Conservation (phyloP, 768 basidiomycete genomes). For the Lentinula raphanica region DNA sequence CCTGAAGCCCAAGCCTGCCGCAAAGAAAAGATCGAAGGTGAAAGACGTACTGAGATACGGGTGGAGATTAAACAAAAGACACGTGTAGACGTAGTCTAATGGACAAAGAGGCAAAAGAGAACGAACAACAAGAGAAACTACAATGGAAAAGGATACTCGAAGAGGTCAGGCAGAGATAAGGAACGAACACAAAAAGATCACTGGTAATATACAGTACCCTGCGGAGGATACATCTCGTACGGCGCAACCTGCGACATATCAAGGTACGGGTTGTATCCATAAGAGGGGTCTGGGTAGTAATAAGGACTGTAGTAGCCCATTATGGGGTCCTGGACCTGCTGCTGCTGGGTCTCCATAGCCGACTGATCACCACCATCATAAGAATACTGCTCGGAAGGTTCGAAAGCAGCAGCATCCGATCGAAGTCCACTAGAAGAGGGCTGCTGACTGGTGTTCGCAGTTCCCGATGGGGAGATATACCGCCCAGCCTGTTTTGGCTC, state of each 20-base stretch:
- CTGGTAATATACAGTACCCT: constrained; percentile 62
- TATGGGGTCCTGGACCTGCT: constrained; percentile 31
- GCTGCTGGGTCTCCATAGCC: constrained; percentile 14
- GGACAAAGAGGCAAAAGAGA: neutral
- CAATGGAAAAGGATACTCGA: neutral
- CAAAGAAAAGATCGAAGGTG: neutral
- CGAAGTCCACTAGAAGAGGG: constrained; percentile 19
- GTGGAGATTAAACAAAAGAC: neutral
- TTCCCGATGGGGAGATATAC: constrained; percentile 29
- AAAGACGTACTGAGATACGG: neutral
- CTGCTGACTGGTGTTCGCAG: constrained; percentile 22
- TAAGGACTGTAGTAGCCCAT: constrained; percentile 63
- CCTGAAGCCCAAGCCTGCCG: neutral
- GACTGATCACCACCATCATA: constrained; percentile 18
- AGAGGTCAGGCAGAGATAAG: constrained; percentile 15
- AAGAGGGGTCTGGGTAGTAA: constrained; percentile 63
- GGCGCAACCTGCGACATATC: constrained; percentile 61
- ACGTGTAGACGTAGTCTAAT: neutral
- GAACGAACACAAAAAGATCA: constrained; percentile 18
- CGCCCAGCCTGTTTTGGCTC: constrained; percentile 21
- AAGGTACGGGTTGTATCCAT: constrained; percentile 62
- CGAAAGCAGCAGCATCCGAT: constrained; percentile 20
- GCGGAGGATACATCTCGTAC: constrained; percentile 61
- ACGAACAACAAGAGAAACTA: neutral
- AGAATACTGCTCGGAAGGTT: constrained; percentile 16